Conservation (phyloP, 805 yeast species). For the Myxozyma monticola region DNA sequence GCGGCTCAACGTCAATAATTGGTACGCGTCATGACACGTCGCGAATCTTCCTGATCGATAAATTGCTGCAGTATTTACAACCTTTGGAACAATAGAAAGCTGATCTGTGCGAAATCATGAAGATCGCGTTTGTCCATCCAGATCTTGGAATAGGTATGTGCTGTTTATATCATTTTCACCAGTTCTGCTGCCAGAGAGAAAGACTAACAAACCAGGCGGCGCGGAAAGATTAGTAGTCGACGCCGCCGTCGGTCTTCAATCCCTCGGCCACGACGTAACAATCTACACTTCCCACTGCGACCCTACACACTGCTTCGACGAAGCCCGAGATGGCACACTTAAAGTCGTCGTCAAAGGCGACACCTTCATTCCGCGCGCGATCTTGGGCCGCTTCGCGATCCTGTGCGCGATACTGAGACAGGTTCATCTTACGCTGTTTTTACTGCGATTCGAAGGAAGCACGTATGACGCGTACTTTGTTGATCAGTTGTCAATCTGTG, state of each 20-base stretch:
- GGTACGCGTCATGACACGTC: too few relatives aligned
- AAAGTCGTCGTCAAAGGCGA: slow-evolving; percentile 79
- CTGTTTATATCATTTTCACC: background rate
- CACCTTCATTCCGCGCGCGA: slow-evolving; percentile 65
- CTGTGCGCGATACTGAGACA: slow-evolving; percentile 84
- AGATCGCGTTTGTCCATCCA: slow-evolving; percentile 87
- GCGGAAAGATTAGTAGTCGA: slow-evolving; percentile 98
- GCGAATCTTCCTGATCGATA: too few relatives aligned
- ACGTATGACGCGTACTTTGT: slow-evolving; percentile 72
- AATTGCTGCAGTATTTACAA: too few relatives aligned
- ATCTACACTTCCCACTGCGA: slow-evolving; percentile 93
- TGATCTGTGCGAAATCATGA: slow-evolving; percentile 43
- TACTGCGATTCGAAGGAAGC: slow-evolving; percentile 48
- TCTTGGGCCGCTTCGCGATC: slow-evolving; percentile 68
- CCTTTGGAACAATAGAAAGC: too few relatives aligned
- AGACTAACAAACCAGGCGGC: slow-evolving; percentile 51
- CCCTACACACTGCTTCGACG: slow-evolving; percentile 84
- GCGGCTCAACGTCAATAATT: too few relatives aligned
- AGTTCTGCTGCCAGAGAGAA: too few relatives aligned
- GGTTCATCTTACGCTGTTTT: slow-evolving; percentile 54
- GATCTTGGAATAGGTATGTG: slow-evolving; percentile 82
- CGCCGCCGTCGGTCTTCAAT: slow-evolving; percentile 84
- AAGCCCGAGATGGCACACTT: slow-evolving; percentile 57
- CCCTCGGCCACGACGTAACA: slow-evolving; percentile 59
- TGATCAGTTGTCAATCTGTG: slow-evolving; percentile 83